A percentile compares a stretch with the other conserved stretches of the same genome.
phyloP scores from a whole-genome alignment of 257 asterid genomes.

The Leptodermis oblonga region DNA sequence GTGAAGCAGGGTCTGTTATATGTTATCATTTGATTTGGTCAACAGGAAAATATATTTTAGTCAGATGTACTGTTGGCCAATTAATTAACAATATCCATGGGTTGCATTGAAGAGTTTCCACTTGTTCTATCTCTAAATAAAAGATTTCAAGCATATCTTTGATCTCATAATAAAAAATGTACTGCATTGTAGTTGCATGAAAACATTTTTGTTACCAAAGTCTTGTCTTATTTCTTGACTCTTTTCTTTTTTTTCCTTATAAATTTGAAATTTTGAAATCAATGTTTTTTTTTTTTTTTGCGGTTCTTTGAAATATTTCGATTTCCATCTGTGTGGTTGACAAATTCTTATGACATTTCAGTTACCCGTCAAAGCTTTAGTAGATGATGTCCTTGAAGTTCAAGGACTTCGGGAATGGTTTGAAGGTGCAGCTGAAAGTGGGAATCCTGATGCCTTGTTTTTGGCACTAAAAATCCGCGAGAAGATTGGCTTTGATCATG shows the following conservation, averaged over 20 bases:
- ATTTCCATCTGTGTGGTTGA: conserved; percentile 22
- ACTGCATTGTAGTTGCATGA: background rate
- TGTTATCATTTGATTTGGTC: background rate
- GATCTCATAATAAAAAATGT: background rate
- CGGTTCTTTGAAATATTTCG: conserved; percentile 4
- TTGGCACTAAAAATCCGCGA: conserved; percentile 73
- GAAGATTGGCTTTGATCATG: conserved; percentile 43
- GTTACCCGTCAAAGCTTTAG: conserved; percentile 63
- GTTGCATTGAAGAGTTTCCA: background rate
- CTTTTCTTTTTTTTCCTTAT: background rate
- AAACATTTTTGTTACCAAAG: background rate
- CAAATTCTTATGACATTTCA: conserved; percentile 28
- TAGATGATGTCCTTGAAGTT: conserved; percentile 70
- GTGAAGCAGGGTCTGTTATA: background rate
- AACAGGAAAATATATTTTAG: background rate
- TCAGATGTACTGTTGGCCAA: background rate
- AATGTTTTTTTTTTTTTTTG: too few relatives aligned
- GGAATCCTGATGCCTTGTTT: conserved; percentile 90
- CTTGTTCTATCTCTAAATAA: background rate
- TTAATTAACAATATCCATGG: background rate
- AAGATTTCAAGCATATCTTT: background rate
- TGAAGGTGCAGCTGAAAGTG: conserved; percentile 64
- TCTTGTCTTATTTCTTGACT: background rate
- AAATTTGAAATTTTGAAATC: background rate
- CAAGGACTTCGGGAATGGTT: conserved; percentile 85